Conservation (phyloP, 2,329 filamentous ascomycete genomes). For the Nectriaceae sp. region DNA sequence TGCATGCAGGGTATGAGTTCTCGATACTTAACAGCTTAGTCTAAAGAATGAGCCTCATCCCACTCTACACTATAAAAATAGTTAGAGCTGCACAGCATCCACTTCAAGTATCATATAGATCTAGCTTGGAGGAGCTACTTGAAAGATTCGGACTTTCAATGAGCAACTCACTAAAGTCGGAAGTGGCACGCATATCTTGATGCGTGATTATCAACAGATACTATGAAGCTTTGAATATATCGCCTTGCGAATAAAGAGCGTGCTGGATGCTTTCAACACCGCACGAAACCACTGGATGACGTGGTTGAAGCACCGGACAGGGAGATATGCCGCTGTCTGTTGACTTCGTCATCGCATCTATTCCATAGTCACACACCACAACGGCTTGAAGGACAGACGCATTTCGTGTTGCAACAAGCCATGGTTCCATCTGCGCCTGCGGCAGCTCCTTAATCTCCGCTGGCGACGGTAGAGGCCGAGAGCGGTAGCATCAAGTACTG, state of each 20-base stretch:
- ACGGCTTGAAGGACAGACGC: conserved; percentile 24
- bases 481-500: conserved; percentile 3
- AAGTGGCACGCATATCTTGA: not conserved
- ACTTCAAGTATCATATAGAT: conserved; percentile 26
- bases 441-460: not conserved
- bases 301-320: conserved; percentile 3
- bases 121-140: conserved; percentile 28
- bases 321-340: conserved; percentile 20
- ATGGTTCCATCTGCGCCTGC: conserved; percentile 25
- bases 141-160: conserved; percentile 15
- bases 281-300: conserved; percentile 9
- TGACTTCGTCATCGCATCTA: conserved; percentile 22
- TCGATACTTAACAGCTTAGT: not conserved
- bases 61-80: too few species aligned
- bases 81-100: too few species aligned
- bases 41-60: too few species aligned
- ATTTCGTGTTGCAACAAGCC: conserved; percentile 25
- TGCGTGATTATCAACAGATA: not conserved
- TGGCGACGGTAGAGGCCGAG: conserved; percentile 1
- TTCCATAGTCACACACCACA: conserved; percentile 26
- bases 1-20: not conserved
- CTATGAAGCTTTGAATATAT: not conserved
- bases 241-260: not conserved
- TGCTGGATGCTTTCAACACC: not conserved
- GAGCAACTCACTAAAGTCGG: not conserved